A percentile compares a stretch with the other conserved stretches of the same genome.
Conservation (phyloP, 208 protist genomes). For the Entamoeba moshkovskii region DNA sequence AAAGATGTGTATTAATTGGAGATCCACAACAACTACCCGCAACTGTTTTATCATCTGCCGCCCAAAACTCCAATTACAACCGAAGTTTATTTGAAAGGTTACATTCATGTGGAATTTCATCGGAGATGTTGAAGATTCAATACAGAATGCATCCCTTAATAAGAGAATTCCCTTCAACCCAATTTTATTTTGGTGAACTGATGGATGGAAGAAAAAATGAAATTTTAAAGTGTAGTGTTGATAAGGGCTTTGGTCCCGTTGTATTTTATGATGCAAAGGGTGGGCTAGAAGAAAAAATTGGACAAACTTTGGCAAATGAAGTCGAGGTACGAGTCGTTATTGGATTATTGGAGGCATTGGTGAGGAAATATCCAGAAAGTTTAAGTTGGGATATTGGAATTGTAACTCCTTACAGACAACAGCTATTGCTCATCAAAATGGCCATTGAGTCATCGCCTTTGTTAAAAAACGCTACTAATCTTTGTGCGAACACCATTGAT, state of each 20-base stretch:
- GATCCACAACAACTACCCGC: constrained; percentile 67
- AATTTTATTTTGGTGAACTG: not conserved
- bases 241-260: too few species aligned
- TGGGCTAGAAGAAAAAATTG: not conserved
- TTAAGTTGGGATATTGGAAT: not conserved
- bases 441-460: not conserved
- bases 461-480: not conserved
- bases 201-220: not conserved
- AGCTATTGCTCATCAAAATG: not conserved
- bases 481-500: not conserved
- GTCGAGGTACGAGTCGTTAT: not conserved
- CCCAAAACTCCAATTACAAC: not conserved
- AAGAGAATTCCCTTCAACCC: not conserved
- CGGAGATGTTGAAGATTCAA: not conserved
- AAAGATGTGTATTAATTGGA: constrained; percentile 56
- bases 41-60: constrained; percentile 47
- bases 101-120: not conserved
- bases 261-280: not conserved
- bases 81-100: not conserved
- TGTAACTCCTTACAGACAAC: not conserved
- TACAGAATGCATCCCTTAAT: not conserved
- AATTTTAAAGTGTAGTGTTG: not conserved
- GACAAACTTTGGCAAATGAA: not conserved
- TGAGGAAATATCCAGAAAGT: not conserved
- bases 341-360: not conserved